Evolutionary conservation across 1,284 basidiomycete genomes (phyloP).

Genomic region (Moniliophthora roreri): DNA sequence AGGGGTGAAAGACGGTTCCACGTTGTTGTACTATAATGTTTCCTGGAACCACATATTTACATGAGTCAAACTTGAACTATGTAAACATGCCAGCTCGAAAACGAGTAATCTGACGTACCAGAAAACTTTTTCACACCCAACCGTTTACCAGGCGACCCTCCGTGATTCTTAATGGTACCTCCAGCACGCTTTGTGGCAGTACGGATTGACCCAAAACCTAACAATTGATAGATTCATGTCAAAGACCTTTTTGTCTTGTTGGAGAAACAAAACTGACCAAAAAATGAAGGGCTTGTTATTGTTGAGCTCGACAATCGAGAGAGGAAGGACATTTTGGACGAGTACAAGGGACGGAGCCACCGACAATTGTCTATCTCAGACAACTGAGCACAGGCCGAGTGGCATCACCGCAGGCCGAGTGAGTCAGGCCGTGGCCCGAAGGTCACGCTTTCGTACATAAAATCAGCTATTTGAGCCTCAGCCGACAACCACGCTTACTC

Average conservation of each 20-base stretch:
- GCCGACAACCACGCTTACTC: no score
- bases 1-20: slow-evolving; percentile 87
- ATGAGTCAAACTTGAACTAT: slow-evolving; percentile 5
- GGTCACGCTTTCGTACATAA: no score
- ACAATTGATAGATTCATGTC: slow-evolving; percentile 12
- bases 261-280: slow-evolving; percentile 36
- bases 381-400: no score
- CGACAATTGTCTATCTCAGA: no score
- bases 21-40: slow-evolving; percentile 94
- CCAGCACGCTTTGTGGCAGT: slow-evolving; percentile 95
- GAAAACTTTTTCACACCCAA: slow-evolving; percentile 94
- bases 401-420: no score
- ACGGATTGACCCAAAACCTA: slow-evolving; percentile 66
- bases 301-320: neutral
- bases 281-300: slow-evolving; percentile 29
- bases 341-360: slow-evolving; percentile 38
- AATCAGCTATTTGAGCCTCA: no score
- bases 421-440: no score
- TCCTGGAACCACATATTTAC: slow-evolving; percentile 82
- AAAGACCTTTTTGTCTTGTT: slow-evolving; percentile 15
- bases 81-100: neutral
- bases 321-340: neutral
- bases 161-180: slow-evolving; percentile 88
- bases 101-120: slow-evolving; percentile 47
- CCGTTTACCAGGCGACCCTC: slow-evolving; percentile 88